phyloP scores from a whole-genome alignment of 2,329 filamentous ascomycete genomes.

The Penicillium digitatum region DNA sequence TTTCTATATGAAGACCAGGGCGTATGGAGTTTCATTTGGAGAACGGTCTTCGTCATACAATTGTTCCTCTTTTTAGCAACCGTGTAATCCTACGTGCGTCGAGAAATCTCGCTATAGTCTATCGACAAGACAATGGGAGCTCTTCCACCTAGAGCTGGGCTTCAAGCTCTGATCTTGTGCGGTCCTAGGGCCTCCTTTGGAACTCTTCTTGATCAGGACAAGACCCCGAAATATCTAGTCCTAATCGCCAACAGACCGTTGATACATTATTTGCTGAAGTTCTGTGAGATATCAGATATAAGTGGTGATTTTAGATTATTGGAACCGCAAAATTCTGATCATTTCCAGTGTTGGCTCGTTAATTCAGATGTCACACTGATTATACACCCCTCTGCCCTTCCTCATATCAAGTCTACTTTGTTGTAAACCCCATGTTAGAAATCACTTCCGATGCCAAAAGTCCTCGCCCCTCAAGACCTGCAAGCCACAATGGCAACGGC shows the following conservation, averaged over 20 bases:
- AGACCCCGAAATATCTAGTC: background rate
- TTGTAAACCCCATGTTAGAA: background rate
- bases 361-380: conserved; percentile 1
- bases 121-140: background rate
- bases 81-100: background rate
- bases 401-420: background rate
- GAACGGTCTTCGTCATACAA: background rate
- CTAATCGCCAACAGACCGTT: conserved; percentile 1
- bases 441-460: background rate
- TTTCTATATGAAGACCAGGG: background rate
- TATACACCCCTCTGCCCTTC: background rate
- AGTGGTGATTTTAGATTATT: background rate
- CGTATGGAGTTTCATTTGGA: background rate
- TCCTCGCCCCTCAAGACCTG: background rate
- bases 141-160: background rate
- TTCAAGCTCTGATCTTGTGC: conserved; percentile 1
- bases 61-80: background rate
- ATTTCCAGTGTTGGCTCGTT: too few species aligned
- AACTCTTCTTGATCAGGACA: background rate
- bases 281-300: background rate
- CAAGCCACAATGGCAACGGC: background rate
- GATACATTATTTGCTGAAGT: background rate
- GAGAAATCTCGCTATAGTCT: background rate
- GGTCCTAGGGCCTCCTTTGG: conserved; percentile 1
- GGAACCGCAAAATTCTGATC: too few species aligned